phyloP scores from a whole-genome alignment of 768 basidiomycete species.

The Boletellus ananas region DNA sequence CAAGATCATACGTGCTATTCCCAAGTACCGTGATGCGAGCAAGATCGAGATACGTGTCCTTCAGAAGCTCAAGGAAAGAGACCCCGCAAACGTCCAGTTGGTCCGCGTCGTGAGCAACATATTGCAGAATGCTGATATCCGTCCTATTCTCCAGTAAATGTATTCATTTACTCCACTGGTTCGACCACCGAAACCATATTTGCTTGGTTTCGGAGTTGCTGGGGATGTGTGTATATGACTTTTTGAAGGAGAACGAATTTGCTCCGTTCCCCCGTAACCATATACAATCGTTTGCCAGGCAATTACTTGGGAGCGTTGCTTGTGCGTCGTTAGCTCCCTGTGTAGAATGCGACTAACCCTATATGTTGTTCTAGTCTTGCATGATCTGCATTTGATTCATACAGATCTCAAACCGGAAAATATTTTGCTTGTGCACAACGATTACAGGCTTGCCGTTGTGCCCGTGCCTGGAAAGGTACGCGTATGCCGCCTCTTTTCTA shows the following conservation, averaged over 20 bases:
- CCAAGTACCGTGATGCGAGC: constrained; percentile 97
- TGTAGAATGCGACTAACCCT: not conserved
- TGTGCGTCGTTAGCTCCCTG: constrained; percentile 55
- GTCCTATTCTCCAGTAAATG: constrained; percentile 69
- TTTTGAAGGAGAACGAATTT: constrained; percentile 97
- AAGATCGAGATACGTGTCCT: constrained; percentile 97
- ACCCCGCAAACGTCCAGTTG: constrained; percentile 85
- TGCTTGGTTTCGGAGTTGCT: constrained; percentile 95
- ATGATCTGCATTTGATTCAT: constrained; percentile 87
- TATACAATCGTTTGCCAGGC: constrained; percentile 92
- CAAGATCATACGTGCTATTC: constrained; percentile 98
- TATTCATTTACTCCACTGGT: constrained; percentile 91
- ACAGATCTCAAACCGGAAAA: constrained; percentile 99
- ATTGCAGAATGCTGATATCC: constrained; percentile 18
- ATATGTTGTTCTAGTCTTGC: constrained; percentile 60
- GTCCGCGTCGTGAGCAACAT: constrained; percentile 32
- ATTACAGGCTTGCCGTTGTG: constrained; percentile 59
- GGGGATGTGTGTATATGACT: constrained; percentile 98
- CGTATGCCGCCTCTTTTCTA: not conserved
- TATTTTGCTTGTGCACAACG: constrained; percentile 88
- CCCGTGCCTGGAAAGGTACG: constrained; percentile 64
- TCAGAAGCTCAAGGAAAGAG: constrained; percentile 83
- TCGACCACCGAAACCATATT: constrained; percentile 97
- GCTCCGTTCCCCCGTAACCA: constrained; percentile 94
- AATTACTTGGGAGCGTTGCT: constrained; percentile 87